These are phyloP conservation scores for Schizosaccharomyces cryophilus DNA, from an alignment of 805 yeast species.

Conservation along the genomic window DNA sequence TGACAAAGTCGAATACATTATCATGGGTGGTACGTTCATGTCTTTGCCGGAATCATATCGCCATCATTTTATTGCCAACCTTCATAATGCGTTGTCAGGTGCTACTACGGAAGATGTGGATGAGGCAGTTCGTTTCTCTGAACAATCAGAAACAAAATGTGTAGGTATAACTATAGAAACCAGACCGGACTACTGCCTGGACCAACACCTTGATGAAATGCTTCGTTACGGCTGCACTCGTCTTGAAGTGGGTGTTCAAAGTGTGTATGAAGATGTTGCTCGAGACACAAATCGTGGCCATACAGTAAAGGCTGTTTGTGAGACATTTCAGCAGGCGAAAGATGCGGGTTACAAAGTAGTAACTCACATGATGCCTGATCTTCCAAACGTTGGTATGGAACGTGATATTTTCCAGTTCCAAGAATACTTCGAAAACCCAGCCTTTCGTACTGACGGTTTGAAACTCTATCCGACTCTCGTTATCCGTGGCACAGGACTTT, in stretches of 20 bases:
- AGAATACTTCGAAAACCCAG: slow-evolving; percentile 93
- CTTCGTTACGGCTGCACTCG: slow-evolving; percentile 89
- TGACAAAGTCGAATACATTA: slow-evolving; percentile 89
- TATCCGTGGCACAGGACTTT: slow-evolving; percentile 88
- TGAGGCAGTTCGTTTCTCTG: slow-evolving; percentile 76
- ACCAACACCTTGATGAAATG: slow-evolving; percentile 87
- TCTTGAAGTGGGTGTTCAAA: slow-evolving; percentile 88
- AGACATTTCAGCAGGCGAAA: slow-evolving; percentile 85
- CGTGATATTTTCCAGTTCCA: slow-evolving; percentile 86
- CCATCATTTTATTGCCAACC: slow-evolving; percentile 63
- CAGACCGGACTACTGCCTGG: slow-evolving; percentile 94
- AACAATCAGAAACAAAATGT: slow-evolving; percentile 85
- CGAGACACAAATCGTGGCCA: slow-evolving; percentile 96
- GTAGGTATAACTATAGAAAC: slow-evolving; percentile 97
- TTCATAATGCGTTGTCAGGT: slow-evolving; percentile 90
- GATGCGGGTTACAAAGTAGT: slow-evolving; percentile 97
- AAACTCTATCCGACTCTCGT: slow-evolving; percentile 90
- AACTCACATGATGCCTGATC: slow-evolving; percentile 98
- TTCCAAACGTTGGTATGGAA: slow-evolving; percentile 97
- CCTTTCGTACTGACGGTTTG: slow-evolving; percentile 86
- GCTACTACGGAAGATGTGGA: slow-evolving; percentile 22
- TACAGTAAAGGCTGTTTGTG: slow-evolving; percentile 86
- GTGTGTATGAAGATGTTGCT: slow-evolving; percentile 94
- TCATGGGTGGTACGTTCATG: slow-evolving; percentile 99
- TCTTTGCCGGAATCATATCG: slow-evolving; percentile 72